Evolutionary conservation across 1,139 yeast species (phyloP).

Genomic region (Meyerozyma smithsonii): DNA sequence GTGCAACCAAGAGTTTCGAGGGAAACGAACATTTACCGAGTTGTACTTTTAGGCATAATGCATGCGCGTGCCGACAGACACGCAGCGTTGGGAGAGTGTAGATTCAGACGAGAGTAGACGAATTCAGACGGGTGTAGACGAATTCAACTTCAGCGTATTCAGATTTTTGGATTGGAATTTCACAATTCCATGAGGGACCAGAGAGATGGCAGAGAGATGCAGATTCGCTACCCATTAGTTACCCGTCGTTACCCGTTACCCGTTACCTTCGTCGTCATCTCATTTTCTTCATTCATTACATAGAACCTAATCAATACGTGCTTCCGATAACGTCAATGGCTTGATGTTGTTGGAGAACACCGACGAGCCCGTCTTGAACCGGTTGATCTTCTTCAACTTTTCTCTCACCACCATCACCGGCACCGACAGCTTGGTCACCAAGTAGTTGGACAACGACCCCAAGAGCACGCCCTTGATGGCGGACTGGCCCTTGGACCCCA

Average conservation of each 20-base stretch:
- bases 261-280: neutral
- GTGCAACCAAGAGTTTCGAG: conserved; percentile 26
- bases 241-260: no score
- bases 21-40: conserved; percentile 12
- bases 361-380: conserved; percentile 46
- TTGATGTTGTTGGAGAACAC: conserved; percentile 45
- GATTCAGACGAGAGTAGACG: no score
- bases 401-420: conserved; percentile 91
- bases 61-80: no score
- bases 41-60: conserved; percentile 9
- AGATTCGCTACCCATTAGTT: no score
- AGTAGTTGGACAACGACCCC: conserved; percentile 71
- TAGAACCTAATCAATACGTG: conserved; percentile 46
- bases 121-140: no score
- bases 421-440: conserved; percentile 71
- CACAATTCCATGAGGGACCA: no score
- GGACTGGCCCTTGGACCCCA: conserved; percentile 74
- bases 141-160: no score
- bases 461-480: conserved; percentile 73
- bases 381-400: conserved; percentile 69
- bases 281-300: no score
- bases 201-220: no score
- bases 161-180: no score
- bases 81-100: no score
- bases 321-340: conserved; percentile 47